Base-by-base conservation (phyloP, 768 basidiomycete species). In the Tulasnella sp. region DNA sequence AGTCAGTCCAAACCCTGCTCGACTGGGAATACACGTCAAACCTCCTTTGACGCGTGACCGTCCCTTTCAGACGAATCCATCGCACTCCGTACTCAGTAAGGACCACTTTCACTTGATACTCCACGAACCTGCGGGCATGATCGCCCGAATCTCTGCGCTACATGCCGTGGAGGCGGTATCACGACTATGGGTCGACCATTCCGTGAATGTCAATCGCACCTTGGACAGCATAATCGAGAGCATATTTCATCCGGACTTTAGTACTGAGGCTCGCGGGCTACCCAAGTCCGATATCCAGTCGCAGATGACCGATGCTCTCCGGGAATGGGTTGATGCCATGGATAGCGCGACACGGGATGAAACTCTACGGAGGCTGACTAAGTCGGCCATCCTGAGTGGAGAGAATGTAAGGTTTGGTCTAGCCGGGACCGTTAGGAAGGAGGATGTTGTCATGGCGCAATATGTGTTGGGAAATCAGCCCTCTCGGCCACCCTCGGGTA, bases 51-150 rank as follows among this genome's bases (percentile, higher is more conserved):
- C 55, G 41, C 11, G 29, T 9, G 21, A 17, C 42, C 27, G 1
- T 4, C 26, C 24, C 7, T 27, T 19, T 17, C n/a, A 59, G 58
- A 59, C 48, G 10, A 38, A 50, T 32, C 58, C 58, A 19, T 49
- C 58, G n/a, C 58, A 59, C 34, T 59, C 58, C 4, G 30, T 59
- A 13, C n/a, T 59, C 4, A 59, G 58, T 24, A 59, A 84, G 80
- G 85, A 86, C 67, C 84, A 86, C 69, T 85, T 87, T 65, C 79
- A 74, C 3, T 76, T 85, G 42, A 82, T 86, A 51, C 73, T 86
- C 50, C 86, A 86, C 68, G 83, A 86, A 66, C 84, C 85, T 0
- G 85, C 85, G 11, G 85, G 85, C 2, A 81, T 84, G 67, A 80
- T 86, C 51, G 85, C 85, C 7, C 76, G 79, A 65, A 69, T 84